Conservation (phyloP, 768 basidiomycete species). For the Podaxis carcinomalis region DNA sequence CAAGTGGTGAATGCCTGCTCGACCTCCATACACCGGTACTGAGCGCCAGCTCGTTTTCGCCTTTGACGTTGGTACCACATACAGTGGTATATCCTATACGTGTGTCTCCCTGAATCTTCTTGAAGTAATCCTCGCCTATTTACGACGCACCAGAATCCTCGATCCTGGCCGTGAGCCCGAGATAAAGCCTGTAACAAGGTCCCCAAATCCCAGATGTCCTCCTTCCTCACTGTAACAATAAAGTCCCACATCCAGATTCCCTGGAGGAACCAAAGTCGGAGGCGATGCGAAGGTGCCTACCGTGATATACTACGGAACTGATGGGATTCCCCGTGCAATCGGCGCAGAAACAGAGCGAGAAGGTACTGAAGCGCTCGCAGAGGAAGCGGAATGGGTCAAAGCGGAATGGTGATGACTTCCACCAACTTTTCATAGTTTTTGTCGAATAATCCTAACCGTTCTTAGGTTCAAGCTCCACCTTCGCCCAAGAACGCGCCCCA, state of each 20-base stretch:
- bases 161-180: not conserved
- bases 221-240: not conserved
- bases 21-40: not conserved
- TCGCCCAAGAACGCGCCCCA: constrained; percentile 15
- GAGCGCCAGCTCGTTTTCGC: not conserved
- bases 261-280: constrained; percentile 33
- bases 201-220: too few relatives aligned
- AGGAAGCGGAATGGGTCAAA: constrained; percentile 39
- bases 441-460: not conserved
- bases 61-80: constrained; percentile 1
- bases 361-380: constrained; percentile 30
- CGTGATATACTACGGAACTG: constrained; percentile 37
- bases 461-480: constrained; percentile 35
- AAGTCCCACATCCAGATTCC: constrained; percentile 21
- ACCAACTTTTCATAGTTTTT: not conserved
- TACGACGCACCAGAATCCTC: not conserved
- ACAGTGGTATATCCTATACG: constrained; percentile 4
- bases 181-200: not conserved
- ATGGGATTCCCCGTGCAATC: constrained; percentile 30
- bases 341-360: constrained; percentile 40
- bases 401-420: constrained; percentile 32
- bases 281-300: constrained; percentile 43
- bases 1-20: not conserved
- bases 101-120: not conserved
- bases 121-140: not conserved